A percentile compares a stretch with the other conserved stretches of the same genome.
These are phyloP conservation scores for Tulasnella calospora DNA, from an alignment of 768 basidiomycete genomes.

Conservation along the genomic window DNA sequence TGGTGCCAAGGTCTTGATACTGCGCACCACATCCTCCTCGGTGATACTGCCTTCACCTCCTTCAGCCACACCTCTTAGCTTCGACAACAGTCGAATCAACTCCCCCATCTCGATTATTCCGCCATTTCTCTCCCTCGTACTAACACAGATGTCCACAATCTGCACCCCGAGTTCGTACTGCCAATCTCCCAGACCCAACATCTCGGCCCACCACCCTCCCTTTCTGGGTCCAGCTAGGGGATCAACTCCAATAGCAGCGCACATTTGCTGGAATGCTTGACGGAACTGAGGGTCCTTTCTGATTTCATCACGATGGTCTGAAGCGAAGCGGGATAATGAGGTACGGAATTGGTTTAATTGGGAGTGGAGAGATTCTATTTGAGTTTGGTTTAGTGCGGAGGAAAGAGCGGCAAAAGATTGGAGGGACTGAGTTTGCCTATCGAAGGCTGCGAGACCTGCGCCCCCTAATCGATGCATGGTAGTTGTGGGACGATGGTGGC, in stretches of 20 bases:
- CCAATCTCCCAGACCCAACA: constrained; percentile 87
- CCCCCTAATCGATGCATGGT: constrained; percentile 70
- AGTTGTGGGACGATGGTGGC: background rate
- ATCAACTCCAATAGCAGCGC: constrained; percentile 89
- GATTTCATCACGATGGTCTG: constrained; percentile 79
- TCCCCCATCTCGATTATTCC: constrained; percentile 88
- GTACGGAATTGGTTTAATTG: constrained; percentile 82
- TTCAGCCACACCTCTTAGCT: constrained; percentile 56
- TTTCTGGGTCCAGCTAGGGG: constrained; percentile 81
- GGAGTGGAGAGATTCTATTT: constrained; percentile 59
- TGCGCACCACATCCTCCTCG: constrained; percentile 76
- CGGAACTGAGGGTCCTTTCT: constrained; percentile 79
- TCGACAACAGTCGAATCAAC: constrained; percentile 70
- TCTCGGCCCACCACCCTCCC: constrained; percentile 89
- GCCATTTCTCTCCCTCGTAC: constrained; percentile 82
- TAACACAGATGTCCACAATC: constrained; percentile 87
- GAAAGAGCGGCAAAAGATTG: constrained; percentile 80
- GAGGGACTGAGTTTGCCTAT: constrained; percentile 76
- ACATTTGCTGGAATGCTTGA: constrained; percentile 93
- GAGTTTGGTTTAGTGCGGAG: constrained; percentile 64
- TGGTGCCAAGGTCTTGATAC: constrained; percentile 81
- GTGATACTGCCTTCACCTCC: constrained; percentile 60
- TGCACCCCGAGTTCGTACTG: constrained; percentile 93
- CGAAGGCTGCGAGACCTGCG: constrained; percentile 83
- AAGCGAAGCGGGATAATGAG: constrained; percentile 72